Evolutionary conservation across 1,284 basidiomycete genomes (phyloP), one percentile per base, ranked within the genome.

Genomic region (Vanrija humicola): DNA sequence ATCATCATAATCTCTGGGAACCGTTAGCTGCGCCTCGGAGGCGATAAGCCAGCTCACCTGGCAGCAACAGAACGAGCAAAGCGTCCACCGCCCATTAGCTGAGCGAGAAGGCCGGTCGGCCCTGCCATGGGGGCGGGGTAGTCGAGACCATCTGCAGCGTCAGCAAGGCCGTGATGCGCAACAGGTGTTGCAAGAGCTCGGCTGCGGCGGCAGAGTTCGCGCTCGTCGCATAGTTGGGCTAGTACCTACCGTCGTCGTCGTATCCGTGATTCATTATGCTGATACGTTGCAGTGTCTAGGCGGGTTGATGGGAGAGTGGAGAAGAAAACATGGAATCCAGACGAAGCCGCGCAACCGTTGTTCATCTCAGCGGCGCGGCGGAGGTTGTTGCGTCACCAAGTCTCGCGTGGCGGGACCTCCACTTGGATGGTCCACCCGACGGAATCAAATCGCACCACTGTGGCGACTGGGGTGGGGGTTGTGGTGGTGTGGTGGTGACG

Each of bases 201-300:
- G 38, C 29, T 46, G 21, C 38, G 38, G n/a, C 38, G 1, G 25
- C 14, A 14, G 16, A 26, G 34, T 12, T 34, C 34, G 34, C 34
- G 9, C 34, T 34, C 12, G 14, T 34, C 12, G 34, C 10, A 34
- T 12, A 14, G 9, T 3, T 14, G 34, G 14, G 9, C 34, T 12
- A 10, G 12, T 16, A 56, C 64, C 34, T 38, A 72, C 67, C 70
- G 46, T 70, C 71, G 42, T 72, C 70, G 60, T 73, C 71, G 61
- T 70, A 72, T 8, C 74, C 74, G 72, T 74, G 72, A 50, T 76
- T 74, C 74, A 76, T 76, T 28, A 23, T 67, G 58, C 14, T 5
- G 19, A 3, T 10, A 34, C 18, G 44, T 23, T n/a, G 26, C 14
- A 18, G 40, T n/a, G 15, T 21, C 6, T 25, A 26, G 14, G 7